Conservation (phyloP, 129 eudicot genomes). For the Rutidosis leptorrhynchoides region DNA sequence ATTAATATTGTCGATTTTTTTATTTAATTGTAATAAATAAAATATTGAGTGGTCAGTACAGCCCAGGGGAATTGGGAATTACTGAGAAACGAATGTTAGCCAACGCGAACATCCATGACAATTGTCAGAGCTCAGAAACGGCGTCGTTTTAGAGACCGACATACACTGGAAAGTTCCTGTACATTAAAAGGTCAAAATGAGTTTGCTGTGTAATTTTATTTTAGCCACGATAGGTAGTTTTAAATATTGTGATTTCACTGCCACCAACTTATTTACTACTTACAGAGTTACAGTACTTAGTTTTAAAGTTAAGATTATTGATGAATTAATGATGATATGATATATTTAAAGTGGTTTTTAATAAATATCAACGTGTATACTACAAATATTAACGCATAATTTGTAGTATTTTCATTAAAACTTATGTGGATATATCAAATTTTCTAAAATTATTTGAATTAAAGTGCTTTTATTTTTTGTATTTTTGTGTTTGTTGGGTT, state of each 20-base stretch:
- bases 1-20: neutral
- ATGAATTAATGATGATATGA: too few species aligned
- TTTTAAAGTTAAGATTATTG: neutral
- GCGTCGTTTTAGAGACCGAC: conserved; percentile 30
- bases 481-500: too few species aligned
- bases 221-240: conserved; percentile 8
- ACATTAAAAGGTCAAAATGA: conserved; percentile 31
- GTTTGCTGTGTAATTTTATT: conserved; percentile 8
- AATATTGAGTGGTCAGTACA: neutral
- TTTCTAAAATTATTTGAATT: too few species aligned
- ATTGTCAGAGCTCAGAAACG: conserved; percentile 10
- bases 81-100: conserved; percentile 22
- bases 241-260: conserved; percentile 2
- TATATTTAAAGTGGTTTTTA: too few species aligned
- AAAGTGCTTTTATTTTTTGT: too few species aligned
- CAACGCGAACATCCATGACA: conserved; percentile 7
- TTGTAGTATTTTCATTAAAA: too few species aligned
- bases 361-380: too few species aligned
- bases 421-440: too few species aligned
- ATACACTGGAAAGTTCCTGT: conserved; percentile 19
- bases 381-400: too few species aligned
- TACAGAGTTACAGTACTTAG: neutral
- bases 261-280: neutral
- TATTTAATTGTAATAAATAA: neutral
- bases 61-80: conserved; percentile 13